These are phyloP conservation scores for Neofusicoccum cordaticola DNA, from an alignment of 2,329 filamentous ascomycete genomes.

Conservation along the genomic window DNA sequence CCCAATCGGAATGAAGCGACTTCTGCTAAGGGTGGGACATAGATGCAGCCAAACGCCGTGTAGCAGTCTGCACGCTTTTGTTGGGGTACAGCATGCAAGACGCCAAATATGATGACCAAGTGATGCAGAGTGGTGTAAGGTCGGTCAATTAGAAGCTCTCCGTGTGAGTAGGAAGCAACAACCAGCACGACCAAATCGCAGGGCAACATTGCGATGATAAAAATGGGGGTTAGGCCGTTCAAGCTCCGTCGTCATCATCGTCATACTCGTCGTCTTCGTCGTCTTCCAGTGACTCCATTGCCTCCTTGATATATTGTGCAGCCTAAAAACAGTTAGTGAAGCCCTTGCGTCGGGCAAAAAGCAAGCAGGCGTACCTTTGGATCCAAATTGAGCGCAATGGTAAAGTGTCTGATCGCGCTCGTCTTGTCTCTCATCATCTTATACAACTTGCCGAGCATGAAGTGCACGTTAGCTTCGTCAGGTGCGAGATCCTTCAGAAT, in stretches of 20 bases:
- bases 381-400: slow-evolving; percentile 90
- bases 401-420: slow-evolving; percentile 88
- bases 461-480: slow-evolving; percentile 94
- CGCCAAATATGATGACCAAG: background rate
- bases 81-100: background rate
- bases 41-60: background rate
- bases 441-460: slow-evolving; percentile 77
- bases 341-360: background rate
- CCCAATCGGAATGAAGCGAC: background rate
- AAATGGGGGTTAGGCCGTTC: background rate
- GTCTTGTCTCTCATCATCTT: slow-evolving; percentile 60
- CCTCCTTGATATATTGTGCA: slow-evolving; percentile 90
- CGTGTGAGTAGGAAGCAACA: background rate
- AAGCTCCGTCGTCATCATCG: slow-evolving; percentile 28
- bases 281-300: slow-evolving; percentile 87
- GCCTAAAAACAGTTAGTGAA: slow-evolving; percentile 56
- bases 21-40: background rate
- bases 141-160: background rate
- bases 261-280: slow-evolving; percentile 60
- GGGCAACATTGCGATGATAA: background rate
- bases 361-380: slow-evolving; percentile 67
- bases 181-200: background rate
- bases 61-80: background rate
- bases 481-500: slow-evolving; percentile 88
- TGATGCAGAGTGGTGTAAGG: background rate